Base-by-base conservation (phyloP, 1,139 yeast species). In the Debaryomyces subglobosus region DNA sequence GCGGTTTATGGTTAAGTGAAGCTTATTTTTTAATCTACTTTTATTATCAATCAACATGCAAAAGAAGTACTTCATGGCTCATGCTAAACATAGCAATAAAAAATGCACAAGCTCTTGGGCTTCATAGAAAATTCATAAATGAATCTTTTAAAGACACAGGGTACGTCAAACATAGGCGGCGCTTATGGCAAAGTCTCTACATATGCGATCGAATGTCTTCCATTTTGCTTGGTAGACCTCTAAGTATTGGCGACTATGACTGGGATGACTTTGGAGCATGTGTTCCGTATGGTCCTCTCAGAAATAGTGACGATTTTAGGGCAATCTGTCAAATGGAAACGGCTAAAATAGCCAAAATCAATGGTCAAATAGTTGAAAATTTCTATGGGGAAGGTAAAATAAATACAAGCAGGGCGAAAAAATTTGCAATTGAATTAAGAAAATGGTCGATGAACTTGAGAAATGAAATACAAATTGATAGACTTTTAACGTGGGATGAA, bases 1-100 rank as follows among this genome's bases (percentile, higher is more conserved):
- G 73, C 2, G 69, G 68, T 36, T 48, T 74, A 9, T 76, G 80
- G 79, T 55, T 72, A 15, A 74, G 74, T 1, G 73, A 76, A 49
- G 70, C 72, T 3, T 66, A 77, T 48, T 59, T 72, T 39, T 57
- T 77, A 35, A 62, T 70, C 27, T 71, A 64, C 50, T 67, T 73
- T 52, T 75, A 65, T 52, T 70, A 75, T 50, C 77, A 73, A 46
- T 56, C 65, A 16, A 63, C 63, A 13, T 69, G 76, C 12, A 66
- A 69, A 43, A 64, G 74, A 49, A 68, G 70, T 44, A 68, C 76
- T 0, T 70, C 79, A 9, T 78, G 81, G 79, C 48, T 56, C 21
- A 63, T 59, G 50, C 46, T 68, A 29, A 63, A 65, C n/a, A 51
- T 55, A 12, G 65, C 71, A 4, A 61, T 67, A 25, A 58, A 61